Base-by-base conservation (phyloP, 129 eudicot species). In the Logfia minima region DNA sequence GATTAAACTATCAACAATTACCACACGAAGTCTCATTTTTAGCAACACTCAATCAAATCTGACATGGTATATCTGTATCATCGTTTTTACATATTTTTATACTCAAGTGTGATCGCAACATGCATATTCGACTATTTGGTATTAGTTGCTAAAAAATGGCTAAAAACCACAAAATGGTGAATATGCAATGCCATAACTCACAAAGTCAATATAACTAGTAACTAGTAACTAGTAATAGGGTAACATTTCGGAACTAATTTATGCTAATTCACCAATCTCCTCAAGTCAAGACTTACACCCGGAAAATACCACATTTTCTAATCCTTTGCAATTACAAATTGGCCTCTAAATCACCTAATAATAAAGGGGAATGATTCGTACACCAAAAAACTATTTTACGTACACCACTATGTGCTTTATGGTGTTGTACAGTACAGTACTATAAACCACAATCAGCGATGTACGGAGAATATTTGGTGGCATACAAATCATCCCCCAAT, bases 291-390 rank as follows among this genome's bases (percentile, higher is more conserved):
- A 21, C 64, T 6, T 61, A 64, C 63, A 22, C 22, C 22, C 29
- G 8, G 4, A 64, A 56, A 68, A 63, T 29, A 32, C 0, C 74
- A 52, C 67, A 72, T 79, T 64, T 51, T 51, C 58, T 72, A 65
- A 37, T 52, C 53, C 83, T 35, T 79, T 8, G n/a, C 16, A 55
- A 0, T 18, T 45, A 26, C 53, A 78, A 35, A 4, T 35, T 35
- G 39, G 39, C 8, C 39, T 35, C 39, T 19, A 70, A 70, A 79
- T 29, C 64, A 71, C 39, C 39, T 5, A 4, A 35, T 35, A 5
- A 35, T 35, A 5, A 35, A 26, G 29, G 29, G 29, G 29, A 26
- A 2, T 24, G 29, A 26, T 26, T 26, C 29, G 29, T 26, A 26
- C 29, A 26, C 2, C 29, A 26, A 26, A 1, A 24, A 26, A 26